Base-by-base conservation (phyloP, 2,329 filamentous ascomycete genomes). In the Stagonosporopsis chrysanthemi region DNA sequence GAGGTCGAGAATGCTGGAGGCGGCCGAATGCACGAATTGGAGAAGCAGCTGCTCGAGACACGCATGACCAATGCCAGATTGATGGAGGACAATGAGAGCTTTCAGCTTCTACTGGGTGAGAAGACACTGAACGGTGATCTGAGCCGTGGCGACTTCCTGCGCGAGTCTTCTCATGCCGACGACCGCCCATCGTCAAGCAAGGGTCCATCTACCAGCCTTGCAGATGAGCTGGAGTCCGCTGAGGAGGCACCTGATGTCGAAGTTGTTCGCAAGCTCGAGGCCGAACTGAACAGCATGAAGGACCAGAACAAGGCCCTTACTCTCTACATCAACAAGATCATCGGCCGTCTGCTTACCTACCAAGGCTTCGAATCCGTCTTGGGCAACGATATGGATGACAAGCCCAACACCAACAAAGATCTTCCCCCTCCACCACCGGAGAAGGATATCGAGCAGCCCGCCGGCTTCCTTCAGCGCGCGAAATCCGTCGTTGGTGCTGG, bases 41-140 rank as follows among this genome's bases (percentile, higher is more conserved):
- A 98, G 79, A 89, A 90, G 68, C 86, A 91, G 63, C 85, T 98
- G 49, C 88, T 97, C 78, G 94, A 98, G 73, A 89, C 92, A 36
- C 91, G 93, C 69, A 95, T 98, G 90, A 90, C 92, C 65, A 99
- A 98, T 73, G 95, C 95, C 55, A 87, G 93, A 42, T 82, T 99
- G 62, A 95, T 97, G 90, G 95, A 99, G 79, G 95, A 99, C 77
- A 98, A 98, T 71, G 95, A 99, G 78, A 96, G 92, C 78, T 99
- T 97, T 78, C 94, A 98, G 78, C 85, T 98, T 35, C 86, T 99
- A 17, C 86, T 99, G 23, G 92, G 92, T 72, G 93, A 98, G 77
- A 94, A 92, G 82, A 98, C 95, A 1, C 84, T 99, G 56, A 97
- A 96, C 73, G 95, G 95, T 28, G 94, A 98, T 73, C 94, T 97